Base-by-base conservation (phyloP, 2,329 filamentous ascomycete species). In the Zymoseptoria ardabiliae region DNA sequence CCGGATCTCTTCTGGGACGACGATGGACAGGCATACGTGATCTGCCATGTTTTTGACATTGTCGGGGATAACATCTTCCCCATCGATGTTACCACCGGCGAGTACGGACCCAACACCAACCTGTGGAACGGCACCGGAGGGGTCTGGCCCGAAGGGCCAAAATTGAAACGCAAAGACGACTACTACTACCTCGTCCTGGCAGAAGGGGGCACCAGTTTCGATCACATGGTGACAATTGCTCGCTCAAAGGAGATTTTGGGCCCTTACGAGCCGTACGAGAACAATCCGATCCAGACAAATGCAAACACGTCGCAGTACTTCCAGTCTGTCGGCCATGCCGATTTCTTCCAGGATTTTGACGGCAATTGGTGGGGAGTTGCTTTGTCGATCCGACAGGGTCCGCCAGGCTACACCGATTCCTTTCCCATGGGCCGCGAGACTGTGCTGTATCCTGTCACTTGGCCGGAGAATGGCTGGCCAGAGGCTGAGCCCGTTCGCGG, bases 391-490 rank as follows among this genome's bases (percentile, higher is more conserved):
- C 73, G 81, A 1, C 74, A 73, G 17, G 79, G 77, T 0, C 74
- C 77, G 0, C 35, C 35, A 13, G 50, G 22, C 9, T 70, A 70
- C 17, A 80, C 70, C 62, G 62, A 67, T 25, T 70, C 72, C 20
- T 82, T 79, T 63, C 79, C 80, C 0, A 82, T 83, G 81, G 82
- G 81, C 1, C 73, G 82, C 9, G 82, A 85, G 66, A 77, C 78
- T 0, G 76, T 82, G 0, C 68, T 83, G 3, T 76, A 74, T 10
- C 75, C 79, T 0, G 79, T 77, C 1, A 78, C 72, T 0, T 85
- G 81, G 82, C 61, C 75, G 0, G 69, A 75, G 3, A 77, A 75
- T 0, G 74, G 78, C 50, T 72, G 66, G 63, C 70, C 69, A 62
- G 61, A 64, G 50, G 77, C 54, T 62, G 78, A 56, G 53, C 75